phyloP scores from a whole-genome alignment of 768 basidiomycete species.

The Clathrus columnatus region DNA sequence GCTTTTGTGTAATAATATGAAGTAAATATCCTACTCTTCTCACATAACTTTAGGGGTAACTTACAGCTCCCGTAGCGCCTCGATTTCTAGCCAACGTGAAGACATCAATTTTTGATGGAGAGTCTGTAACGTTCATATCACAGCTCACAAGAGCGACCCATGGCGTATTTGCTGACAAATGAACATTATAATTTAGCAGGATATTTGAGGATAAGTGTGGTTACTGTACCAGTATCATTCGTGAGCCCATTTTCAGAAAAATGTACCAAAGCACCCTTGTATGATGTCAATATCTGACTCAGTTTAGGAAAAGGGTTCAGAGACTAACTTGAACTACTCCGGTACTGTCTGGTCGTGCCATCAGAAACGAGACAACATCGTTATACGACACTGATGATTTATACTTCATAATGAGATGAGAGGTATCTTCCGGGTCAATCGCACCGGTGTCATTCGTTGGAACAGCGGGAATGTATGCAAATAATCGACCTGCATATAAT shows the following conservation, averaged over 20 bases:
- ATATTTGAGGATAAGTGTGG: background rate
- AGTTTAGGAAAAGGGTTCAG: conserved; percentile 1
- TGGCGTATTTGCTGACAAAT: conserved; percentile 54
- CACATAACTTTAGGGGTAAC: conserved; percentile 17
- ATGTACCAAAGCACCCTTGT: conserved; percentile 73
- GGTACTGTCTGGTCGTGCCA: conserved; percentile 39
- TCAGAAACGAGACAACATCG: conserved; percentile 51
- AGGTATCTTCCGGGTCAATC: conserved; percentile 47
- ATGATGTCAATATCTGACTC: conserved; percentile 3
- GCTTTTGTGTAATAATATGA: conserved; percentile 31
- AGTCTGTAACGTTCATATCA: conserved; percentile 64
- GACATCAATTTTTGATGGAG: conserved; percentile 55
- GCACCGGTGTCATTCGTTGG: conserved; percentile 56
- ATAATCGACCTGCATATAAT: conserved; percentile 11
- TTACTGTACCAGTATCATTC: conserved; percentile 37
- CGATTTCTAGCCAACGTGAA: conserved; percentile 72
- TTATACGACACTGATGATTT: conserved; percentile 45
- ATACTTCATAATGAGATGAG: conserved; percentile 55
- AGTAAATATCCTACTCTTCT: background rate
- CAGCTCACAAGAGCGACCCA: conserved; percentile 90
- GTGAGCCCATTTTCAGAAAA: conserved; percentile 58
- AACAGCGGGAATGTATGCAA: conserved; percentile 62
- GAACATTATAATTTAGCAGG: background rate
- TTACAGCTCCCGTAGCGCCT: conserved; percentile 74
- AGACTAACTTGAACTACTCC: conserved; percentile 48